Evolutionary conservation across 2,329 filamentous ascomycete genomes (phyloP).

Genomic region (Zymoseptoria tritici): DNA sequence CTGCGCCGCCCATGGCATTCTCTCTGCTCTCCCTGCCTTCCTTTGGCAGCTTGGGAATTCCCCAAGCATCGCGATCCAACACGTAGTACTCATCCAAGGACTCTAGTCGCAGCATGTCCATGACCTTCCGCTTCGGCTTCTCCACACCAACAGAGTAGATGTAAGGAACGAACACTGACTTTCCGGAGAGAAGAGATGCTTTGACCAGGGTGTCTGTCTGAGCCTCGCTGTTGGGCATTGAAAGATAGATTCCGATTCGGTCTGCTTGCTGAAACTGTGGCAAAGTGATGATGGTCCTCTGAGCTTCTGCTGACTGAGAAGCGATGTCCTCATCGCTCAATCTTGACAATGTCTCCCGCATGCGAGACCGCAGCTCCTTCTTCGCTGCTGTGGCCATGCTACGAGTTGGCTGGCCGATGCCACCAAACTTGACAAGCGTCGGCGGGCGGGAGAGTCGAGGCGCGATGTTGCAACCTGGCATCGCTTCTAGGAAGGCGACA

Average conservation of each 20-base stretch:
- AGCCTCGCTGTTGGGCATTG: conserved; percentile 83
- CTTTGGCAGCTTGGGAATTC: conserved; percentile 75
- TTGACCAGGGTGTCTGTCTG: conserved; percentile 76
- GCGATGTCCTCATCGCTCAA: conserved; percentile 56
- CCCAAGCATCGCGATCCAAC: conserved; percentile 76
- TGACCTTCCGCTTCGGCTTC: conserved; percentile 53
- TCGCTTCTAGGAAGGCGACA: conserved; percentile 1
- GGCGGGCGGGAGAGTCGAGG: neutral
- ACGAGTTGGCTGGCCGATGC: neutral
- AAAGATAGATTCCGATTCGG: conserved; percentile 78
- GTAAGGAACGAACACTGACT: conserved; percentile 87
- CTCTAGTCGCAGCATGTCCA: conserved; percentile 87
- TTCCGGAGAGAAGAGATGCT: conserved; percentile 68
- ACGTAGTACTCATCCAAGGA: conserved; percentile 70
- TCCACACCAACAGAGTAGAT: conserved; percentile 37
- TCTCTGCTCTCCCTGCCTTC: conserved; percentile 58
- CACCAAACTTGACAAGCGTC: neutral
- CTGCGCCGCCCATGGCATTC: conserved; percentile 64
- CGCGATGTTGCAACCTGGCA: neutral
- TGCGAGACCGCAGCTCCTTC: conserved; percentile 62
- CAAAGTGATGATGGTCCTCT: conserved; percentile 57
- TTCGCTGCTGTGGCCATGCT: conserved; percentile 48
- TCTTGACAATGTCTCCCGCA: conserved; percentile 58
- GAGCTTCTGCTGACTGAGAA: conserved; percentile 64
- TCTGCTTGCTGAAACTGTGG: conserved; percentile 68